Evolutionary conservation across 257 asterid species (phyloP).

Genomic region (Gentiana macrophylla): DNA sequence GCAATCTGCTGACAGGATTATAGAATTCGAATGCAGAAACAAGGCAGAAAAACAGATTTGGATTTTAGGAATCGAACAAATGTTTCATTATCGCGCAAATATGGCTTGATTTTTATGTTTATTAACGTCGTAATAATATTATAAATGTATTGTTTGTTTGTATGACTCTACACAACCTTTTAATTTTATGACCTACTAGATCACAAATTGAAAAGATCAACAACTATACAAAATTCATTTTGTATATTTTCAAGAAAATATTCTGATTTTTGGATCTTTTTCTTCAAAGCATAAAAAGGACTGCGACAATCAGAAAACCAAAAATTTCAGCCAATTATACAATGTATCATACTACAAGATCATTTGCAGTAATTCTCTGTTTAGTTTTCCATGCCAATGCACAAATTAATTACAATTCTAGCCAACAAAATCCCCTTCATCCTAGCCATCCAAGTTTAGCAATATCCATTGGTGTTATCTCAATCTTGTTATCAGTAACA

Average conservation of each 20-base stretch:
- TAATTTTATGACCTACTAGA: too few species aligned
- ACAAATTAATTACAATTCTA: slow-evolving; percentile 11
- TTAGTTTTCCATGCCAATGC: slow-evolving; percentile 12
- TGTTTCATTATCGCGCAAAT: slow-evolving; percentile 46
- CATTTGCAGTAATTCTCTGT: neutral
- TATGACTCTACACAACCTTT: too few species aligned
- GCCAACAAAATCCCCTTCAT: slow-evolving; percentile 4
- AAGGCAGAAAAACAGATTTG: slow-evolving; percentile 62
- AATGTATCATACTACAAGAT: neutral
- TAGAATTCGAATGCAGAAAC: slow-evolving; percentile 69
- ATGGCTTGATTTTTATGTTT: slow-evolving; percentile 13
- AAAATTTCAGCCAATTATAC: slow-evolving; percentile 29
- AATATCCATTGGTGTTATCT: slow-evolving; percentile 22
- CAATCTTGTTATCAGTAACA: slow-evolving; percentile 23
- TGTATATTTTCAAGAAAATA: slow-evolving; percentile 1
- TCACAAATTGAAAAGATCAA: too few species aligned
- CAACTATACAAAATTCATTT: too few species aligned
- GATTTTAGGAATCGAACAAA: slow-evolving; percentile 68
- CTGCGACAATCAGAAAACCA: slow-evolving; percentile 22
- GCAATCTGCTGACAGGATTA: slow-evolving; percentile 62
- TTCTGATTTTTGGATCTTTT: neutral
- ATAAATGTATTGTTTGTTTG: too few species aligned
- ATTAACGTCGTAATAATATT: neutral
- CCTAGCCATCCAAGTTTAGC: slow-evolving; percentile 31
- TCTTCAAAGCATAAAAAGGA: neutral